These are phyloP conservation scores for Lippia alba DNA, from an alignment of 305 asterid genomes.

Conservation along the genomic window DNA sequence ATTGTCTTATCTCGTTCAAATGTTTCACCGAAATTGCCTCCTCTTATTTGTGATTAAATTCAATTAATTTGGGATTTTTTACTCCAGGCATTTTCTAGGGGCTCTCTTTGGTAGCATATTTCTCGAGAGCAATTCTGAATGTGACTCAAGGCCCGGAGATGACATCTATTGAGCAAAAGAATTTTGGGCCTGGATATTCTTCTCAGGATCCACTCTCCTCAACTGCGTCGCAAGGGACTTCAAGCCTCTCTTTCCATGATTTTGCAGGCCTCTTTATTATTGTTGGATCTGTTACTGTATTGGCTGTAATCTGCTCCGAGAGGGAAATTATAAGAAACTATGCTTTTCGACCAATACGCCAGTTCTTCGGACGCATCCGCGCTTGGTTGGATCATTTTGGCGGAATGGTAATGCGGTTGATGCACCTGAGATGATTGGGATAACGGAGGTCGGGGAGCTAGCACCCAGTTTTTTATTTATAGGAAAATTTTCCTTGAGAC, in stretches of 20 bases:
- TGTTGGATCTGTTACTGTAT: conserved; percentile 36
- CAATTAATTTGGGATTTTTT: neutral
- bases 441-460: too few species aligned
- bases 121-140: conserved; percentile 60
- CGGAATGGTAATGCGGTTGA: too few species aligned
- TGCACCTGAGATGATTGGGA: too few species aligned
- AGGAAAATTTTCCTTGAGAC: too few species aligned
- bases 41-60: too few species aligned
- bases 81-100: conserved; percentile 52
- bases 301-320: conserved; percentile 51
- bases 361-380: too few species aligned
- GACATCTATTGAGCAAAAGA: conserved; percentile 40
- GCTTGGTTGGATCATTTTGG: too few species aligned
- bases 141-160: conserved; percentile 52
- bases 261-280: conserved; percentile 63
- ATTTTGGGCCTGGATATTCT: conserved; percentile 61
- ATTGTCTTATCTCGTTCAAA: too few species aligned
- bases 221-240: conserved; percentile 38
- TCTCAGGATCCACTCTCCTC: conserved; percentile 48
- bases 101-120: conserved; percentile 45
- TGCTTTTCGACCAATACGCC: too few species aligned
- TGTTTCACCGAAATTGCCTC: too few species aligned
- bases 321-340: too few species aligned
- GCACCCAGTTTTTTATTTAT: too few species aligned
- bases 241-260: conserved; percentile 44